Percentiles rank a stretch among this genome's conserved stretches.
These are phyloP conservation scores for Saccharomycopsis guyanensis DNA, from an alignment of 805 yeast species.

Conservation along the genomic window DNA sequence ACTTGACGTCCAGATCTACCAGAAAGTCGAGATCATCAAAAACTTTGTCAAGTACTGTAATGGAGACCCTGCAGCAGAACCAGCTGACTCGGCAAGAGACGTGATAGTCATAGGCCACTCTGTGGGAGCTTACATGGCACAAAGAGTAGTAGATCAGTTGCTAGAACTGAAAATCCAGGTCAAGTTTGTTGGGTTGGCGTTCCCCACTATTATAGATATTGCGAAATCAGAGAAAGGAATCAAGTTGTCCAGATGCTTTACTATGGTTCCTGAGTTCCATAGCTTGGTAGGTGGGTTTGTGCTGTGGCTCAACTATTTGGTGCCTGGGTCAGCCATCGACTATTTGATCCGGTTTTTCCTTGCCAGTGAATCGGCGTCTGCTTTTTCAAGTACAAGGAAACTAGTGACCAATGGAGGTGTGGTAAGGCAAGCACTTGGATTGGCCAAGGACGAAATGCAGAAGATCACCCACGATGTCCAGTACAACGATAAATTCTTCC, in stretches of 20 bases:
- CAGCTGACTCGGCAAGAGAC: slow-evolving; percentile 25
- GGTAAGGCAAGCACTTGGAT: slow-evolving; percentile 44
- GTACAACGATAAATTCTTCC: slow-evolving; percentile 43
- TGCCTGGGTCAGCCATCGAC: slow-evolving; percentile 1
- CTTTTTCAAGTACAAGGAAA: slow-evolving; percentile 31
- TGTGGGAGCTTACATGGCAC: slow-evolving; percentile 59
- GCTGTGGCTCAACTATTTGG: slow-evolving; percentile 2
- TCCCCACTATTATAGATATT: slow-evolving; percentile 64
- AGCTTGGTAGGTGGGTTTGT: slow-evolving; percentile 27
- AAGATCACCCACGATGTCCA: slow-evolving; percentile 41
- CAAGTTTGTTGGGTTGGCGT: slow-evolving; percentile 49
- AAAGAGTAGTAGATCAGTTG: slow-evolving; percentile 36
- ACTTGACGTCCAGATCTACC: slow-evolving; percentile 50
- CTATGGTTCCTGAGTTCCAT: slow-evolving; percentile 27
- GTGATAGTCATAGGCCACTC: slow-evolving; percentile 60
- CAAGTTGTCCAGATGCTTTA: slow-evolving; percentile 26
- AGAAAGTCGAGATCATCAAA: slow-evolving; percentile 45
- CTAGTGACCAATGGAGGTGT: slow-evolving; percentile 37
- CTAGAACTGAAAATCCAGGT: slow-evolving; percentile 25
- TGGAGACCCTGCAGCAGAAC: slow-evolving; percentile 10
- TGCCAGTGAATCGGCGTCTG: not conserved
- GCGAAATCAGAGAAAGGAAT: slow-evolving; percentile 38
- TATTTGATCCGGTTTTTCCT: not conserved
- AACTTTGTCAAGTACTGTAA: slow-evolving; percentile 25
- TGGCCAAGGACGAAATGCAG: slow-evolving; percentile 56